Evolutionary conservation across 73 alveolate genomes (phyloP).

Genomic region (Paramecium biaurelia): DNA sequence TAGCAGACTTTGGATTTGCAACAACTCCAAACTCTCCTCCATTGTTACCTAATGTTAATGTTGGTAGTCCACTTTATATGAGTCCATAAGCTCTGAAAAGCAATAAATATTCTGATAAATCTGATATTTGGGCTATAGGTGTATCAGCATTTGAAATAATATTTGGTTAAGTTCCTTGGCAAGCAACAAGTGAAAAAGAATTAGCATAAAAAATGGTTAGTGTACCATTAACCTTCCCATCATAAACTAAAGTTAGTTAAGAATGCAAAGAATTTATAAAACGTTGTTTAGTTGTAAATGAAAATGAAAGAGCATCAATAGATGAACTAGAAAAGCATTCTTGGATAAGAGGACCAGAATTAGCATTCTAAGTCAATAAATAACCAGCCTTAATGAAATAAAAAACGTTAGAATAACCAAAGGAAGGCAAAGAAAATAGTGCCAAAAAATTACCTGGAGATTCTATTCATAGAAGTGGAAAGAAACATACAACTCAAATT

Average conservation of each 20-base stretch:
- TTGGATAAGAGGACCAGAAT: slow-evolving; percentile 21
- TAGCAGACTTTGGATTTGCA: slow-evolving; percentile 66
- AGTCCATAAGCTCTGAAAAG: slow-evolving; percentile 75
- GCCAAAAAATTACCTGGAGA: background rate
- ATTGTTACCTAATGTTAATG: slow-evolving; percentile 66
- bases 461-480: slow-evolving; percentile 29
- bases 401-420: slow-evolving; percentile 11
- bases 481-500: background rate
- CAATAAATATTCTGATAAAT: slow-evolving; percentile 56
- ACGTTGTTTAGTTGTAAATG: slow-evolving; percentile 46
- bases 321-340: slow-evolving; percentile 59
- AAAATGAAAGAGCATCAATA: slow-evolving; percentile 40
- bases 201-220: slow-evolving; percentile 54
- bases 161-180: slow-evolving; percentile 61
- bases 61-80: slow-evolving; percentile 84
- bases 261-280: slow-evolving; percentile 59
- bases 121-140: slow-evolving; percentile 67
- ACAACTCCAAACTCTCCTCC: slow-evolving; percentile 60
- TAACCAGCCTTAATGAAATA: background rate
- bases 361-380: slow-evolving; percentile 1
- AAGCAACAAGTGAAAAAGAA: slow-evolving; percentile 62
- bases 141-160: slow-evolving; percentile 53
- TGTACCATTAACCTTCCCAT: slow-evolving; percentile 53
- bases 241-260: slow-evolving; percentile 23
- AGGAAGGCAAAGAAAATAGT: slow-evolving; percentile 36